Evolutionary conservation across 2,329 filamentous ascomycete genomes (phyloP).

Genomic region (Talaromyces verruculosus): DNA sequence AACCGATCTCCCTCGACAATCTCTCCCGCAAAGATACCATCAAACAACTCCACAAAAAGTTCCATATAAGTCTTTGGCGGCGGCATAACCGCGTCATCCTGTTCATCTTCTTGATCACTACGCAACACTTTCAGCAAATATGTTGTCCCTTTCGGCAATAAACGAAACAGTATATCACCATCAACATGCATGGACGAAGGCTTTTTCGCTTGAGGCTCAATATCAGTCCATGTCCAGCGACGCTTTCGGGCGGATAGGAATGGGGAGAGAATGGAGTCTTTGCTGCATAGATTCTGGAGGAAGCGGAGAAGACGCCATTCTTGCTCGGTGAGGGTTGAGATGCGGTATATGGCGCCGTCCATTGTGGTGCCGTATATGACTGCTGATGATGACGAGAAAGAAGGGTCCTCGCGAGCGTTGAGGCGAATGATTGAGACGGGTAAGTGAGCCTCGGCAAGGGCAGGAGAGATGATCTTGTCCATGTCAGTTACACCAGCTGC

Average conservation of each 20-base stretch:
- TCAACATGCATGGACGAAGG: conserved; percentile 62
- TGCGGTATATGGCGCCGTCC: conserved; percentile 68
- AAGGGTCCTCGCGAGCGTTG: conserved; percentile 24
- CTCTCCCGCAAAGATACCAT: conserved; percentile 23
- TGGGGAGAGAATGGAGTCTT: conserved; percentile 51
- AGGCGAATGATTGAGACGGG: conserved; percentile 38
- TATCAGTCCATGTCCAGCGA: conserved; percentile 29
- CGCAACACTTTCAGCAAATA: conserved; percentile 35
- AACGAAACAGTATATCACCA: conserved; percentile 62
- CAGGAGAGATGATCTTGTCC: conserved; percentile 34
- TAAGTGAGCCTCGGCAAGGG: conserved; percentile 35
- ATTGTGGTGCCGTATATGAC: conserved; percentile 64
- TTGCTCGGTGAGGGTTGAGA: conserved; percentile 63
- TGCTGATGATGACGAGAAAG: conserved; percentile 36
- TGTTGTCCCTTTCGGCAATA: conserved; percentile 47
- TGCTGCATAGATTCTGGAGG: conserved; percentile 66
- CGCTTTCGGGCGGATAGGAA: conserved; percentile 43
- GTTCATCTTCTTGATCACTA: conserved; percentile 23
- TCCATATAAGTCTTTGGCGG: conserved; percentile 32
- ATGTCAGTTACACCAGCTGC: conserved; percentile 27
- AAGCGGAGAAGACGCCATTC: conserved; percentile 70
- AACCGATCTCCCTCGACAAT: conserved; percentile 25
- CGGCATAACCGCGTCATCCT: neutral
- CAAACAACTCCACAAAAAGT: conserved; percentile 48
- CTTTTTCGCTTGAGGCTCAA: conserved; percentile 44